These are phyloP conservation scores for Ophiocordyceps camponoti-floridani DNA, from an alignment of 2,329 filamentous ascomycete genomes.

Conservation along the genomic window DNA sequence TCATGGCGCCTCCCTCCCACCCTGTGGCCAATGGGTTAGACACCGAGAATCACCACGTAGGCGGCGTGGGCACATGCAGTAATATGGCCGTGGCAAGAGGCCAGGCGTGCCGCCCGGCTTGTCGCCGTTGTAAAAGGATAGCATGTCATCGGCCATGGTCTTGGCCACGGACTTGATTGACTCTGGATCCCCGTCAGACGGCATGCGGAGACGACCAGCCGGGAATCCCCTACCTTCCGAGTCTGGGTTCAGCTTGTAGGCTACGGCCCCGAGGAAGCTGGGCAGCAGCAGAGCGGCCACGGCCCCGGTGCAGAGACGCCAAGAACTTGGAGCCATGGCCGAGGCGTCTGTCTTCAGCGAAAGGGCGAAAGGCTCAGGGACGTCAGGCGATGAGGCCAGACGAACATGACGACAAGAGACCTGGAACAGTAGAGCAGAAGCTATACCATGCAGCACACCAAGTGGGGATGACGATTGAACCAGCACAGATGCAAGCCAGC, in stretches of 20 bases:
- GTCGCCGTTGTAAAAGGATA: constrained; percentile 24
- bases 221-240: constrained; percentile 8
- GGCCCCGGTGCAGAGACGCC: constrained; percentile 6
- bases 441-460: no score
- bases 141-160: constrained; percentile 31
- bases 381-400: no score
- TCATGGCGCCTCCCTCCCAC: constrained; percentile 62
- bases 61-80: constrained; percentile 21
- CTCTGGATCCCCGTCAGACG: constrained; percentile 14
- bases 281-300: constrained; percentile 8
- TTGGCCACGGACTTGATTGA: constrained; percentile 31
- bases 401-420: no score
- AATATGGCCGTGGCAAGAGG: constrained; percentile 33
- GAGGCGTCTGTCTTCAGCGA: neutral
- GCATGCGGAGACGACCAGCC: neutral
- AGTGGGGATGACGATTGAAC: no score
- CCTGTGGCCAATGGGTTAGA: constrained; percentile 16
- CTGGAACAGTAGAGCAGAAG: no score
- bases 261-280: constrained; percentile 5
- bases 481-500: no score
- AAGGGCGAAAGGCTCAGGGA: no score
- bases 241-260: constrained; percentile 19
- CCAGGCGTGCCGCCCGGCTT: constrained; percentile 31
- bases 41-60: neutral
- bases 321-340: neutral